Conservation (phyloP, 140 eudicot species). For the Erigeron philadelphicus region DNA sequence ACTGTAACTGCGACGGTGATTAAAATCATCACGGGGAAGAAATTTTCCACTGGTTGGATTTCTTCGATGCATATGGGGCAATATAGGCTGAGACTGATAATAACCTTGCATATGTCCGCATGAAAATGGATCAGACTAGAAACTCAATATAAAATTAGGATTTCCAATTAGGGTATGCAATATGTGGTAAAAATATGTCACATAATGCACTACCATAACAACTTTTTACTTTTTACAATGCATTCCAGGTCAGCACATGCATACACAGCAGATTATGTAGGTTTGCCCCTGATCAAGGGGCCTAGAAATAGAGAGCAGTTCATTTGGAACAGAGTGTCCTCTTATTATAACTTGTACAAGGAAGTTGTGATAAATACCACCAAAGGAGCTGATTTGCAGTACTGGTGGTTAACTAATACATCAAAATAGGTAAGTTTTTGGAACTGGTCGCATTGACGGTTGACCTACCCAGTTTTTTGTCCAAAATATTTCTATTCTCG, state of each 20-base stretch:
- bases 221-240: background rate
- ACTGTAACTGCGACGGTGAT: slow-evolving; percentile 37
- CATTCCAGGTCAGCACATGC: background rate
- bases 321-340: background rate
- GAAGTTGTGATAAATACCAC: background rate
- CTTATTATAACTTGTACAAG: background rate
- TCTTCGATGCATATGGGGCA: slow-evolving; percentile 15
- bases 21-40: slow-evolving; percentile 37
- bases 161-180: background rate
- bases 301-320: background rate
- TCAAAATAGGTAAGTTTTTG: no score
- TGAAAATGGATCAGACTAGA: slow-evolving; percentile 15
- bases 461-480: no score
- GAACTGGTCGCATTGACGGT: no score
- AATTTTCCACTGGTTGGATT: slow-evolving; percentile 24
- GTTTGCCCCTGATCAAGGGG: background rate
- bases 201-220: background rate
- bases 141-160: background rate
- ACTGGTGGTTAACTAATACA: no score
- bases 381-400: no score
- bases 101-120: slow-evolving; percentile 28
- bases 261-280: background rate
- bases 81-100: slow-evolving; percentile 25
- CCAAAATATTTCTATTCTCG: no score
- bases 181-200: background rate